phyloP scores from a whole-genome alignment of 768 basidiomycete genomes.

The Lentinus brumalis region DNA sequence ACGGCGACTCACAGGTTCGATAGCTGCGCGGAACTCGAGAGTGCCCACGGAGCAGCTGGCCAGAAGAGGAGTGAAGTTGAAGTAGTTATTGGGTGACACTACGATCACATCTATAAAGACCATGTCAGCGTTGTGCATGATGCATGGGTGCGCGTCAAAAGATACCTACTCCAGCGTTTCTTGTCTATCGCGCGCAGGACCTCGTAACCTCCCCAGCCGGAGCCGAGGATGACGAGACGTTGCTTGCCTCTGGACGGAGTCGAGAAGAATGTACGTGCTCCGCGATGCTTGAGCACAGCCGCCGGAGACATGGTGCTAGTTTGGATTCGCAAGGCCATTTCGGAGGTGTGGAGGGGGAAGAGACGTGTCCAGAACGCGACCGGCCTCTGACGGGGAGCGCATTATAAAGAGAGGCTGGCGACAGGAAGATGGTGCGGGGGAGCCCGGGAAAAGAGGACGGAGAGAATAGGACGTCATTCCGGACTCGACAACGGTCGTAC shows the following conservation, averaged over 20 bases:
- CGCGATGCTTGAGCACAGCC: background rate
- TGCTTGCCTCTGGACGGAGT: constrained; percentile 32
- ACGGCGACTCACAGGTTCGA: constrained; percentile 66
- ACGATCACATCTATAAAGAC: constrained; percentile 60
- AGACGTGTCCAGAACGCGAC: no score
- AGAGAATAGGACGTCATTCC: constrained; percentile 12
- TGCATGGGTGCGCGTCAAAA: background rate
- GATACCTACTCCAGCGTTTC: constrained; percentile 59
- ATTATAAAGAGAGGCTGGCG: background rate
- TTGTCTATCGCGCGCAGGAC: constrained; percentile 68
- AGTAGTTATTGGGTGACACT: constrained; percentile 66
- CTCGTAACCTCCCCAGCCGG: constrained; percentile 80
- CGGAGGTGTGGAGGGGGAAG: no score
- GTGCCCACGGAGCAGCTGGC: constrained; percentile 81
- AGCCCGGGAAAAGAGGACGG: constrained; percentile 6
- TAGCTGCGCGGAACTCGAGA: constrained; percentile 76
- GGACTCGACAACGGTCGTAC: no score
- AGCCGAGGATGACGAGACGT: constrained; percentile 67
- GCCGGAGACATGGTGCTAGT: background rate
- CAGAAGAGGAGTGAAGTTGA: constrained; percentile 69
- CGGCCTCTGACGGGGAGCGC: no score
- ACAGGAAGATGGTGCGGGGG: background rate
- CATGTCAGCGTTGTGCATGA: background rate
- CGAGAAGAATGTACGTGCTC: constrained; percentile 22
- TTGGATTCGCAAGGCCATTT: no score